Conservation (phyloP, 2,329 filamentous ascomycete genomes). For the Fusarium sp. region DNA sequence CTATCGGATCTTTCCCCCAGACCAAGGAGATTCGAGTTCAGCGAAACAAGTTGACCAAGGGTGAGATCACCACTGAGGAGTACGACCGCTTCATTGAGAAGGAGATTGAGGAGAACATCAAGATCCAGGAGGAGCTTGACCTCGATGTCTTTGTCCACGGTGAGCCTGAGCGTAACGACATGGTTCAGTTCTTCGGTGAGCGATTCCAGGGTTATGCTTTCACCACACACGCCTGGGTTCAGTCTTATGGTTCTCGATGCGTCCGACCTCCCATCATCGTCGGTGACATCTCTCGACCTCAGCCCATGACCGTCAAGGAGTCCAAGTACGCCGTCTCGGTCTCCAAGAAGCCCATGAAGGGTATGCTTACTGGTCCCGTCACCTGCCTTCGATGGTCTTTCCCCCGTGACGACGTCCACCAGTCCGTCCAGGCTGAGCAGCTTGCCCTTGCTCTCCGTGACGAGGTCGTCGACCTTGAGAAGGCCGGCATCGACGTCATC, state of each 20-base stretch:
- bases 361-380: constrained; percentile 99
- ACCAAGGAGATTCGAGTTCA: constrained; percentile 97
- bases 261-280: constrained; percentile 98
- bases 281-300: constrained; percentile 96
- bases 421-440: constrained; percentile 98
- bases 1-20: constrained; percentile 99
- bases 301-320: constrained; percentile 99
- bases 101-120: constrained; percentile 94
- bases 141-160: constrained; percentile 98
- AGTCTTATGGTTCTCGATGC: constrained; percentile 98
- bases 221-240: constrained; percentile 99
- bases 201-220: constrained; percentile 96
- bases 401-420: constrained; percentile 99
- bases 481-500: constrained; percentile 96
- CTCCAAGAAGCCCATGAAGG: constrained; percentile 99
- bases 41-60: constrained; percentile 99
- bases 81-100: constrained; percentile 99
- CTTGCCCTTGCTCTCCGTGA: constrained; percentile 97
- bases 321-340: constrained; percentile 97
- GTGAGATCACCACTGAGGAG: constrained; percentile 88
- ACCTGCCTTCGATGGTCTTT: constrained; percentile 99
- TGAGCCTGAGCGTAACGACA: constrained; percentile 99
- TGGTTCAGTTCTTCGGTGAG: constrained; percentile 99
- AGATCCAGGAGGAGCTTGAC: constrained; percentile 97
- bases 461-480: constrained; percentile 97